Evolutionary conservation across 441 rosid genomes (phyloP).

Genomic region (Biscutella laevigata): DNA sequence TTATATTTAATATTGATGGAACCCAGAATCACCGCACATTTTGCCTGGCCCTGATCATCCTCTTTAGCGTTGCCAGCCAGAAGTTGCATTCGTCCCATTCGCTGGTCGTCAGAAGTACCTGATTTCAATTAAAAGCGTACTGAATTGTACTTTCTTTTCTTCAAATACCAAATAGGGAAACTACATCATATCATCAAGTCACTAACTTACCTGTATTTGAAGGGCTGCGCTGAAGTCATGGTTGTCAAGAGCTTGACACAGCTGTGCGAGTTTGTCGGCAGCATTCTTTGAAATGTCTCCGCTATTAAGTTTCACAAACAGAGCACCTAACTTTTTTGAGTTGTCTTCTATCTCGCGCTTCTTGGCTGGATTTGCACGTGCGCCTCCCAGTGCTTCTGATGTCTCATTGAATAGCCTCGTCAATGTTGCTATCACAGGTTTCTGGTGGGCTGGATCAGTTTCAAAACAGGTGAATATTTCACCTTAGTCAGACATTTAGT

Average conservation of each 20-base stretch:
- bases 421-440: conserved; percentile 46
- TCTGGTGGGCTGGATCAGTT: conserved; percentile 43
- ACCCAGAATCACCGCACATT: neutral
- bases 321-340: conserved; percentile 65
- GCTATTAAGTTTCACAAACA: conserved; percentile 65
- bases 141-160: neutral
- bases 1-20: too few species aligned
- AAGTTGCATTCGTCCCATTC: conserved; percentile 85
- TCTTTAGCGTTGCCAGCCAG: conserved; percentile 62
- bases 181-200: neutral
- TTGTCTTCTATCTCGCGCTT: conserved; percentile 79
- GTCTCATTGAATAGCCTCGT: conserved; percentile 72
- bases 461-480: conserved; percentile 7
- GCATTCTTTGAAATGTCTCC: conserved; percentile 68
- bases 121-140: neutral
- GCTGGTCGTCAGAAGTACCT: conserved; percentile 63
- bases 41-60: conserved; percentile 71
- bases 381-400: conserved; percentile 62
- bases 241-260: conserved; percentile 70
- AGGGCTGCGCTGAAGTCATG: conserved; percentile 58
- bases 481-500: neutral
- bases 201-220: conserved; percentile 24
- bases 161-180: neutral
- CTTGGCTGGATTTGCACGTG: conserved; percentile 57
- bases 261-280: conserved; percentile 59